Evolutionary conservation across 2,329 filamentous ascomycete species (phyloP), one percentile per base, ranked within the genome.

Genomic region (Aspergillus aculeatus): DNA sequence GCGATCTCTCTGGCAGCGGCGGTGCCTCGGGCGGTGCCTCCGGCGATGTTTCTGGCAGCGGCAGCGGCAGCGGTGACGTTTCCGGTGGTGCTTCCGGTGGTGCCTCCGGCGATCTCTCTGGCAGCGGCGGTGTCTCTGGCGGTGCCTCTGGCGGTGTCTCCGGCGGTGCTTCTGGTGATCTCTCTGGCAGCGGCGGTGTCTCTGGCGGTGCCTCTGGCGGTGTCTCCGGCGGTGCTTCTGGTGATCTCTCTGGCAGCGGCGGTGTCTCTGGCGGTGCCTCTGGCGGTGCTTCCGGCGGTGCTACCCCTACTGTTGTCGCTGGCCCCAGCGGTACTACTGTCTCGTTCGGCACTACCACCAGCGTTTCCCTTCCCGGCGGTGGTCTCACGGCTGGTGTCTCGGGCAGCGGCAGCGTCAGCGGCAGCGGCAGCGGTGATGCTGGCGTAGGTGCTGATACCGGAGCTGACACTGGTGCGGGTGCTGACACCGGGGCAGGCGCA

Each of bases 301-400:
- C 32, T 47, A 47, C 53, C 3, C 53, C 53, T 19, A 55, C 53
- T 7, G 35, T 31, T 35, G 53, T 29, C 2, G 24, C 47, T 10
- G 53, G 14, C 26, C 53, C 53, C 19, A 48, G 41, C n/a, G 53
- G 41, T 21, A 55, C 53, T 47, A 55, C 53, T 21, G 35, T 47
- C 32, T 55, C 41, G n/a, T 26, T 55, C 21, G 23, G 41, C 29
- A 47, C 53, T 31, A 47, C 53, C 26, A 55, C 53, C 41, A 55
- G 53, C 53, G 53, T 55, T 29, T 47, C 38, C 11, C 26, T 55
- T 10, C 53, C 53, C 19, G 41, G 26, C 26, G 53, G 53, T 21
- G 41, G 53, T 44, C 41, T 55, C 41, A 48, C 53, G 41, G 53
- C 53, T 35, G 35, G 32, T 26, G 32, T 35, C 5, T 55, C 53